phyloP scores from a whole-genome alignment of 2,329 filamentous ascomycete species.

The Massarina eburnea region DNA sequence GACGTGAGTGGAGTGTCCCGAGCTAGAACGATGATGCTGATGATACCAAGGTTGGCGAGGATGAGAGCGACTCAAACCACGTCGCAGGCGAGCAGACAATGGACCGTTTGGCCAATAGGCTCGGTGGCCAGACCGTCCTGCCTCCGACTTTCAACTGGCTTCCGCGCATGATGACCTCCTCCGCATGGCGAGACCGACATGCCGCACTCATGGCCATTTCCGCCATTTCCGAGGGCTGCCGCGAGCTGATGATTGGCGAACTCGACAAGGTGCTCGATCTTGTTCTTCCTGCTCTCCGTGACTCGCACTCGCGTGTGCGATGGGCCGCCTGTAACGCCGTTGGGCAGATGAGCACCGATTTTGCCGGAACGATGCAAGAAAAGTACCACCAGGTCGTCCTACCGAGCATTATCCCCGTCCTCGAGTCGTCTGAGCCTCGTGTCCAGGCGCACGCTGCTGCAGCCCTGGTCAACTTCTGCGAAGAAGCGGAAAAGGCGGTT shows the following conservation, averaged over 20 bases:
- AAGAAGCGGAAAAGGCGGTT: slow-evolving; percentile 90
- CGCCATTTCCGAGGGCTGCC: slow-evolving; percentile 95
- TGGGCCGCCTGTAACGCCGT: slow-evolving; percentile 98
- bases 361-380: slow-evolving; percentile 95
- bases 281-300: slow-evolving; percentile 87
- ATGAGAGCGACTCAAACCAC: slow-evolving; percentile 96
- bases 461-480: slow-evolving; percentile 98
- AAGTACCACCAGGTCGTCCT: slow-evolving; percentile 89
- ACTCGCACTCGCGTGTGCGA: slow-evolving; percentile 88
- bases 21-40: slow-evolving; percentile 1
- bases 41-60: slow-evolving; percentile 71
- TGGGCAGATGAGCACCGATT: slow-evolving; percentile 99
- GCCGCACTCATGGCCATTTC: slow-evolving; percentile 98
- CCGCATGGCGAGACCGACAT: slow-evolving; percentile 91
- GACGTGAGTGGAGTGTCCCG: slow-evolving; percentile 62
- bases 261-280: slow-evolving; percentile 91
- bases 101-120: slow-evolving; percentile 95
- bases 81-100: slow-evolving; percentile 98
- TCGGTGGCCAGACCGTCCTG: slow-evolving; percentile 89
- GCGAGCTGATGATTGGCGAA: slow-evolving; percentile 93
- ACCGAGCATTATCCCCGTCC: slow-evolving; percentile 86
- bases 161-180: slow-evolving; percentile 94
- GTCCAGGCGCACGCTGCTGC: slow-evolving; percentile 97
- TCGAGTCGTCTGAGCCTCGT: slow-evolving; percentile 85
- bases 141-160: slow-evolving; percentile 96